Evolutionary conservation across 2,329 filamentous ascomycete genomes (phyloP).

Genomic region (Microdochium bolleyi): DNA sequence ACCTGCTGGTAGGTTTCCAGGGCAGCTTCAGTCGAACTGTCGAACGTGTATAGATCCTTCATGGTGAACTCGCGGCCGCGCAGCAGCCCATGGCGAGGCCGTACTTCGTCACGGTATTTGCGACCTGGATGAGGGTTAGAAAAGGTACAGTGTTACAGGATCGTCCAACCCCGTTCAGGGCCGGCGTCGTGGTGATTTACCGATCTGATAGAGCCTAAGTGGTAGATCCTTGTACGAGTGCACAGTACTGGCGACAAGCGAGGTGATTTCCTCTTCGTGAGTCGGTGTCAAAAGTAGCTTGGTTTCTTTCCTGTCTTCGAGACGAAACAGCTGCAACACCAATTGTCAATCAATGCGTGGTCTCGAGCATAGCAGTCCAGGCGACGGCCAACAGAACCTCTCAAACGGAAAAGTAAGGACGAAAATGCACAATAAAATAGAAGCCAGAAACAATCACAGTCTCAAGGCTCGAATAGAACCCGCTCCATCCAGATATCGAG

Average conservation of each 20-base stretch:
- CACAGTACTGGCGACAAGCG: slow-evolving; percentile 63
- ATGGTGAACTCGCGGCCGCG: slow-evolving; percentile 89
- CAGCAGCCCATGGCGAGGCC: slow-evolving; percentile 81
- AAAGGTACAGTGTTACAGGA: not conserved
- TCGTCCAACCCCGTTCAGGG: not conserved
- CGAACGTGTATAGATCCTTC: slow-evolving; percentile 98
- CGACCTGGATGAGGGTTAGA: slow-evolving; percentile 43
- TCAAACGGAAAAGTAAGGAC: no score
- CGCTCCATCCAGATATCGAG: no score
- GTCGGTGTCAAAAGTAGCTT: slow-evolving; percentile 80
- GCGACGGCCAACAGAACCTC: no score
- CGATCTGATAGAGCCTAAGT: slow-evolving; percentile 82
- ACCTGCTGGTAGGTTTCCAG: slow-evolving; percentile 74
- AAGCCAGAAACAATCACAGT: not conserved
- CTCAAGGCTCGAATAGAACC: no score
- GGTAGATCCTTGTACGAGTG: slow-evolving; percentile 83
- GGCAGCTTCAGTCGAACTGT: slow-evolving; percentile 58
- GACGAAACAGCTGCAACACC: slow-evolving; percentile 60
- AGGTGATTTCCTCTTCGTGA: slow-evolving; percentile 94
- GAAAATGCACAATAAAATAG: not conserved
- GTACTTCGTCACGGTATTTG: slow-evolving; percentile 89
- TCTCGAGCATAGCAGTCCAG: no score
- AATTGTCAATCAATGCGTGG: slow-evolving; percentile 9
- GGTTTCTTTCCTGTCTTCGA: slow-evolving; percentile 69
- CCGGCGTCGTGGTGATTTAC: slow-evolving; percentile 30